Evolutionary conservation across 2,329 filamentous ascomycete genomes (phyloP), one percentile per base, ranked within the genome.

Genomic region (Neonectria punicea): DNA sequence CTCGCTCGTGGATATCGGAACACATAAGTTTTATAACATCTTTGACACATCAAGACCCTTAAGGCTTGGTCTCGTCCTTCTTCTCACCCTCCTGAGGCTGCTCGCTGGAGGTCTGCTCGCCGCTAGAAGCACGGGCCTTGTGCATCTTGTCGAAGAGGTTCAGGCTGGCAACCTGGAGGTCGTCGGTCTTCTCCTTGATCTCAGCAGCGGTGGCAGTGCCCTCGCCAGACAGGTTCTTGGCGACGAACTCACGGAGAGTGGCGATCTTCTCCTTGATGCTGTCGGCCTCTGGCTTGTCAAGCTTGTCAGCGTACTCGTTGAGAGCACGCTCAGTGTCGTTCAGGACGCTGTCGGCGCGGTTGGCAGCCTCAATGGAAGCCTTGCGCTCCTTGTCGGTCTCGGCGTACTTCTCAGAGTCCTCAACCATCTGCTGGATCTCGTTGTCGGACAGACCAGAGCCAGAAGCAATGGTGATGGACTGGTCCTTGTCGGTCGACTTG

Each of bases 81-180:
- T 92, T 92, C 85, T 94, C 90, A 72, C 86, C 89, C 80, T 92
- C 90, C 67, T 87, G 76, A 75, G 82, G 81, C 82, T 83, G 81
- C 75, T 83, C 74, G 80, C 76, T 81, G 73, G 75, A 82, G 75
- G 78, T 70, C 49, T 51, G 49, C 49, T 51, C 49, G 30, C 49
- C 49, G 30, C 49, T 77, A 87, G 82, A 78, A 74, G 84, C 81
- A 75, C 93, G 91, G 74, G 95, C 93, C 88, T 97, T 97, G 92
- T 99, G 95, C 93, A 99, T 97, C 92, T 98, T 98, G 87, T 98
- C 96, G 82, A 99, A 98, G 78, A 98, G 90, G 85, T 93, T 97
- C 84, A 99, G 87, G 83, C 92, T 95, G 74, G 95, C 93, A 81
- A 92, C 93, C 86, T 98, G 96, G 79, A 99, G 92, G 84, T 98